These are phyloP conservation scores for Bombardia bombarda DNA, from an alignment of 495 filamentous ascomycete species.

Conservation along the genomic window DNA sequence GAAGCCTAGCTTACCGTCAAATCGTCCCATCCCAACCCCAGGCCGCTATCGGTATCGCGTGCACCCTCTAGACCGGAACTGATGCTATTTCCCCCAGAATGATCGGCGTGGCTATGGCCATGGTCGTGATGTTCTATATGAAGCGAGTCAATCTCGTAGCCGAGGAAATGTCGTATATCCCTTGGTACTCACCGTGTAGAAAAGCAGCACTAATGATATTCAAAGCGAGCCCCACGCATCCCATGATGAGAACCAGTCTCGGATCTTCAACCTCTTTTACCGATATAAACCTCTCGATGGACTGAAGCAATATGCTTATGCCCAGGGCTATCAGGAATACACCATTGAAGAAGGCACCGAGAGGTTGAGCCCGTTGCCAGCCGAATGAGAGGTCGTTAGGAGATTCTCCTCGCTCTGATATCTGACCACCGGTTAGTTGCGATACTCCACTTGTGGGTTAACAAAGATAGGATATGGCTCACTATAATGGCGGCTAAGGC, in stretches of 20 bases:
- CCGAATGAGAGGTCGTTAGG: slow-evolving; percentile 40
- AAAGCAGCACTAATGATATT: slow-evolving; percentile 78
- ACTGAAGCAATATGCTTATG: slow-evolving; percentile 85
- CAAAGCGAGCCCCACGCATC: slow-evolving; percentile 68
- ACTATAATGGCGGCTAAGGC: slow-evolving; percentile 80
- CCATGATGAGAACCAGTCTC: slow-evolving; percentile 69
- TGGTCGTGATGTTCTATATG: slow-evolving; percentile 26
- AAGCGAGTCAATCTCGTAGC: background rate
- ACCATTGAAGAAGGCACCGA: slow-evolving; percentile 92
- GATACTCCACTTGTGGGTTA: background rate
- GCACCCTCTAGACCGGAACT: too few species aligned
- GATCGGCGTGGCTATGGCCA: slow-evolving; percentile 12
- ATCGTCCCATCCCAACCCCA: background rate
- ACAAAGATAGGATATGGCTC: slow-evolving; percentile 4
- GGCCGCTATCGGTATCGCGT: too few species aligned
- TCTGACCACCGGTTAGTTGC: slow-evolving; percentile 14
- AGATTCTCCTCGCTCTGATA: slow-evolving; percentile 31
- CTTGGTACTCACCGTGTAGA: slow-evolving; percentile 70
- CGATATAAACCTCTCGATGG: slow-evolving; percentile 73
- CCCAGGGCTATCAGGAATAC: slow-evolving; percentile 91
- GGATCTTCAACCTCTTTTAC: slow-evolving; percentile 55
- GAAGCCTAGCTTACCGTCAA: too few species aligned
- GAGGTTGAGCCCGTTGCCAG: slow-evolving; percentile 88
- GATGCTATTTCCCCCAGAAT: too few species aligned
- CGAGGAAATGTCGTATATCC: background rate